These are phyloP conservation scores for Pestalotiopsis sp. DNA, from an alignment of 2,329 filamentous ascomycete genomes.

Conservation along the genomic window DNA sequence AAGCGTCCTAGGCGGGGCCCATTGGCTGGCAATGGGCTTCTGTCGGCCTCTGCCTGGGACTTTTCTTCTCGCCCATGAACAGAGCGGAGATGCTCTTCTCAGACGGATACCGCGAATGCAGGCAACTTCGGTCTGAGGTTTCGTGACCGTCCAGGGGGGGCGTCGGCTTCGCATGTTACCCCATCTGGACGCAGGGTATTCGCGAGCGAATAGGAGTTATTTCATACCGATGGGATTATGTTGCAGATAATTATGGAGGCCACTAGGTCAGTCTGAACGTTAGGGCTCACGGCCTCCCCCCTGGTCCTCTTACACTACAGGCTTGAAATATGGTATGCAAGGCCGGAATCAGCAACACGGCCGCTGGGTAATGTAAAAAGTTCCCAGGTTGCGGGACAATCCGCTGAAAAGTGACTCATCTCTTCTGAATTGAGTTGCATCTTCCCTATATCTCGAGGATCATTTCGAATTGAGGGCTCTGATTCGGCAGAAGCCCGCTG, in stretches of 20 bases:
- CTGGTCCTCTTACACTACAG: neutral
- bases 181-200: neutral
- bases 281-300: neutral
- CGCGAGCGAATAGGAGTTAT: neutral
- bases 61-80: neutral
- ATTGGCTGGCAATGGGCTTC: neutral
- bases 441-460: neutral
- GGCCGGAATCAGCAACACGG: conserved; percentile 1
- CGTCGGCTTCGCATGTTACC: neutral
- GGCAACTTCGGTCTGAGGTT: neutral
- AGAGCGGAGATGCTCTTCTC: neutral
- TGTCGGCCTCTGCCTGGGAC: neutral
- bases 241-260: neutral
- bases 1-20: neutral
- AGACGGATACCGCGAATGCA: neutral
- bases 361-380: neutral
- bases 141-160: neutral
- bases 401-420: conserved; percentile 3
- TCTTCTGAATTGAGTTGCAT: conserved; percentile 8
- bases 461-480: neutral
- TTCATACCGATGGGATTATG: neutral
- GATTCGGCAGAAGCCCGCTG: neutral
- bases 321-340: neutral
- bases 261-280: neutral
- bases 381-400: conserved; percentile 2